These are phyloP conservation scores for Pezicula neosporulosa DNA, from an alignment of 2,329 filamentous ascomycete species.

Conservation along the genomic window DNA sequence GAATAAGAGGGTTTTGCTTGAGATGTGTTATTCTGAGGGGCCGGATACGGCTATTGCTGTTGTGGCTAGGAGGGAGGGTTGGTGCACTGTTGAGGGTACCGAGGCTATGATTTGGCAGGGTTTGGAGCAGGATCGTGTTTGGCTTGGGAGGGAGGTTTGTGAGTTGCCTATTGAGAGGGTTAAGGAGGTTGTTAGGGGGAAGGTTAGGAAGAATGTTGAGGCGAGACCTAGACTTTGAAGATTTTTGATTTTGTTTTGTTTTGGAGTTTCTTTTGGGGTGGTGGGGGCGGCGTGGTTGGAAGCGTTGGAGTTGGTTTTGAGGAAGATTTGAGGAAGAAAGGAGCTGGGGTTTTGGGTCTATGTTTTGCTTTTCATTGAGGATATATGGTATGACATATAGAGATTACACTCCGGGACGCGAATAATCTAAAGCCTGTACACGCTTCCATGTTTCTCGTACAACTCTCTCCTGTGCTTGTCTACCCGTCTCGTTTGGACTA, in stretches of 20 bases:
- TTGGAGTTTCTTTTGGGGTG: background rate
- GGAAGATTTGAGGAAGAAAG: background rate
- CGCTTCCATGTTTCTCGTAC: slow-evolving; percentile 72
- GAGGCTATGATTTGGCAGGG: slow-evolving; percentile 30
- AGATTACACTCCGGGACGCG: slow-evolving; percentile 52
- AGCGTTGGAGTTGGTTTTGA: background rate
- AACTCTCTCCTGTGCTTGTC: slow-evolving; percentile 65
- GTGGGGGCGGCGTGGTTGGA: background rate
- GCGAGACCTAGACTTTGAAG: slow-evolving; percentile 23
- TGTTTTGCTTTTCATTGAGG: background rate
- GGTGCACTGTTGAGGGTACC: slow-evolving; percentile 21
- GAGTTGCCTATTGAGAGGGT: slow-evolving; percentile 58
- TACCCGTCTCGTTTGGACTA: slow-evolving; percentile 56
- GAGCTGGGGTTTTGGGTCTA: background rate
- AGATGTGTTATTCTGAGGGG: slow-evolving; percentile 28
- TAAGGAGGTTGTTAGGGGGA: slow-evolving; percentile 44
- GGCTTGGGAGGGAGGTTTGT: slow-evolving; percentile 56
- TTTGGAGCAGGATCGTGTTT: slow-evolving; percentile 24
- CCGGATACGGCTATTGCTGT: slow-evolving; percentile 22
- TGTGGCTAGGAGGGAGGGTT: slow-evolving; percentile 13
- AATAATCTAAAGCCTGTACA: slow-evolving; percentile 63
- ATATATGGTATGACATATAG: background rate
- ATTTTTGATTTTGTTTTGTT: background rate
- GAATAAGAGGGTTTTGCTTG: slow-evolving; percentile 20
- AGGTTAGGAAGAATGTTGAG: slow-evolving; percentile 25